A percentile compares a stretch with the other conserved stretches of the same genome.
These are phyloP conservation scores for Chlamydomonas reinhardtii DNA, from an alignment of 163 green algal genomes.

Conservation along the genomic window DNA sequence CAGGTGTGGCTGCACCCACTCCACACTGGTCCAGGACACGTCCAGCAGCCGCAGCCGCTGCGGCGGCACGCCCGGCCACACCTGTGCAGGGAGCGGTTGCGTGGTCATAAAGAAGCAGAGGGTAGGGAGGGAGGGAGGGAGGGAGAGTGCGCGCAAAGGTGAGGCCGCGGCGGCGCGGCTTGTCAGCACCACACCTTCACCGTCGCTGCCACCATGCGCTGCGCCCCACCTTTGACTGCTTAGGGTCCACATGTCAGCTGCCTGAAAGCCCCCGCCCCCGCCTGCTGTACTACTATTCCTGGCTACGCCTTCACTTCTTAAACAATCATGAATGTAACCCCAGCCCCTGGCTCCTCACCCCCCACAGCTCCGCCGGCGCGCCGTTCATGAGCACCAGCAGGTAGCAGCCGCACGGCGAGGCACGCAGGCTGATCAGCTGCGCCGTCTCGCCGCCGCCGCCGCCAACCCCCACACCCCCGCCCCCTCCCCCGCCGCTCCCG, in stretches of 20 bases:
- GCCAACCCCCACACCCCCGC: not conserved
- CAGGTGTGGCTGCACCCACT: slow-evolving; percentile 70
- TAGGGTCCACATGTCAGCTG: no score
- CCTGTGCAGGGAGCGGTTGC: slow-evolving; percentile 17
- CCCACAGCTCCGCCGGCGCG: slow-evolving; percentile 78
- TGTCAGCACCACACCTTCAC: no score
- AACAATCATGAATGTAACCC: no score
- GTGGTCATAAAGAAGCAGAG: no score
- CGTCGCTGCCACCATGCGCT: no score
- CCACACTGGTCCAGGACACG: slow-evolving; percentile 85
- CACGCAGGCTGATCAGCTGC: slow-evolving; percentile 75
- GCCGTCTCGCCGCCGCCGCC: slow-evolving; percentile 57
- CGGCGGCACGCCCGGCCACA: slow-evolving; percentile 40
- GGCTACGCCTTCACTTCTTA: no score
- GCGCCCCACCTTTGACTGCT: no score
- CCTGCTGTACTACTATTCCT: no score
- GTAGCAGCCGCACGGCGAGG: slow-evolving; percentile 77
- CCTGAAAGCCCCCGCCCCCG: no score
- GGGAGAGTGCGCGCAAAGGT: no score
- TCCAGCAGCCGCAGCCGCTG: slow-evolving; percentile 81
- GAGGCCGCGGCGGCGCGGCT: no score
- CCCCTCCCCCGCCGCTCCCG: not conserved
- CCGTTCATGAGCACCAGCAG: slow-evolving; percentile 83
- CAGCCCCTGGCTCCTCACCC: slow-evolving; percentile 14
- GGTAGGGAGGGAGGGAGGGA: no score